Percentiles rank a stretch among this genome's conserved stretches.
Conservation (phyloP, 1,284 basidiomycete species). For the Bjerkandera adusta region DNA sequence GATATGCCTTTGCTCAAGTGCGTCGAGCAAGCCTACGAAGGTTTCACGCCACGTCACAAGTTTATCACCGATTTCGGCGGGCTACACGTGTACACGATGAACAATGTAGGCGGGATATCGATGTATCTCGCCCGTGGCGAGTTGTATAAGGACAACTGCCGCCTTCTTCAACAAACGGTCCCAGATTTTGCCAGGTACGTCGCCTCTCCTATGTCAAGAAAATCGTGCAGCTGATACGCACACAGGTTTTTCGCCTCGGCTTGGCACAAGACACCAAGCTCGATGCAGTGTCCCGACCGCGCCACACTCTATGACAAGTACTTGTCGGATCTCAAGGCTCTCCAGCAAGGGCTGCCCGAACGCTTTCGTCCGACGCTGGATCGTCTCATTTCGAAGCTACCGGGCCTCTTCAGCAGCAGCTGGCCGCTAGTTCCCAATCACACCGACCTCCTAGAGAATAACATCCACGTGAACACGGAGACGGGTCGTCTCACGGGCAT, state of each 20-base stretch:
- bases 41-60: background rate
- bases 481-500: slow-evolving; percentile 11
- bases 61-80: background rate
- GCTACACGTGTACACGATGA: slow-evolving; percentile 4
- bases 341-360: slow-evolving; percentile 10
- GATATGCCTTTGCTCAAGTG: background rate
- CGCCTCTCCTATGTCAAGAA: background rate
- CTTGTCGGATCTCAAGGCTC: slow-evolving; percentile 17
- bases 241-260: slow-evolving; percentile 12
- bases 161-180: background rate
- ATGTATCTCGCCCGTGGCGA: background rate
- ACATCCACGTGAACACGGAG: slow-evolving; percentile 12
- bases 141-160: background rate
- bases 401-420: slow-evolving; percentile 3
- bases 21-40: slow-evolving; percentile 1
- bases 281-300: slow-evolving; percentile 14
- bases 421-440: slow-evolving; percentile 16
- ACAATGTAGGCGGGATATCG: background rate
- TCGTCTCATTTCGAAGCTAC: slow-evolving; percentile 12
- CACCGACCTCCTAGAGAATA: slow-evolving; percentile 9
- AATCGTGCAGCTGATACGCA: background rate
- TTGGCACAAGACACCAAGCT: slow-evolving; percentile 15
- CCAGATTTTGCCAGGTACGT: slow-evolving; percentile 3
- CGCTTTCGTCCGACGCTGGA: slow-evolving; percentile 15
- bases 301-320: slow-evolving; percentile 12